Evolutionary conservation across 805 yeast species (phyloP), one percentile per base, ranked within the genome.

Genomic region (Suhomyces xylopsoci): DNA sequence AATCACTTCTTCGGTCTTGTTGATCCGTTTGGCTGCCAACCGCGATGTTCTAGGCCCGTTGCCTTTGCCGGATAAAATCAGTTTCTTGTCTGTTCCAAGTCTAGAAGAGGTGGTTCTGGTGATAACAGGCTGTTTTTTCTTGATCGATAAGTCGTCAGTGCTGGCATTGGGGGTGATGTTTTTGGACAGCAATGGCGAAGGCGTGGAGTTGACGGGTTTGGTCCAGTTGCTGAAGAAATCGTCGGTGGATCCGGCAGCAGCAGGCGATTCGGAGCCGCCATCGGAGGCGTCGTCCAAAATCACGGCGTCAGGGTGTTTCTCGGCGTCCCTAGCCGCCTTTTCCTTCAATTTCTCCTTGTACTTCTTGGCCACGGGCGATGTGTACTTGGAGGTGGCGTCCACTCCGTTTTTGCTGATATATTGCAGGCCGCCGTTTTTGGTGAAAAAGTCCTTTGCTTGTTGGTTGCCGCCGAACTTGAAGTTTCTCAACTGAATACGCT

Each of bases 401-500:
- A 66, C 65, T 17, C 64, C 62, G 50, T 58, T 61, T 51, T 78
- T 78, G 52, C 53, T 59, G 47, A 94, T 72, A 60, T 75, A 84
- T 61, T 84, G 81, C 22, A 90, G 78, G 22, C 97, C 98, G 44
- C 96, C 96, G 65, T 92, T 85, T 70, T 89, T 89, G 61, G 81
- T 68, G 68, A 88, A 88, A 64, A 81, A 94, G 53, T 90, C 97
- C 57, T 85, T 85, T 46, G 97, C 96, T 49, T 79, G 80, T 62
- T 86, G 85, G 69, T 94, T 94, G 25, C 98, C 99, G 58, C 98
- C 98, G 55, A 88, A 84, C 67, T 92, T 90, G 82, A 94, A 90
- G 67, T 90, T 83, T 63, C 99, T 83, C 66, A 94, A 78, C 70
- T 94, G 97, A 63, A 82, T 84, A 62, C 91, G 81, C 42, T 92